Base-by-base conservation (phyloP, 2,329 filamentous ascomycete genomes). In the Penicillium paneum region DNA sequence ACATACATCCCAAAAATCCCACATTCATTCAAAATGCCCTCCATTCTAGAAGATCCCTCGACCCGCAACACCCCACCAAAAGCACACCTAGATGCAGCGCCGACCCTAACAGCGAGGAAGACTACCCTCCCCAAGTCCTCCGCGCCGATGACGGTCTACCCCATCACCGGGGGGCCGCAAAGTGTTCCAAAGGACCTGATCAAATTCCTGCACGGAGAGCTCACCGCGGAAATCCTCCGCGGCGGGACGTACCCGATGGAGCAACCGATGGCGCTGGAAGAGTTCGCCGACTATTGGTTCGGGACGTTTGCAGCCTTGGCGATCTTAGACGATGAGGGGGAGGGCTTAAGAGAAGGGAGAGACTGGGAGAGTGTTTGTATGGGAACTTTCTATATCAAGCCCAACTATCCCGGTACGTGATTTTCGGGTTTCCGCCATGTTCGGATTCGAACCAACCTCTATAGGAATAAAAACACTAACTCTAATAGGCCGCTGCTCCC, bases 381-480 rank as follows among this genome's bases (percentile, higher is more conserved):
- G 60, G 72, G 72, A 26, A 74, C 72, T 40, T 74, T 74, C 60
- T 74, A 74, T 69, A 60, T 72, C 29, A 74, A 74, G 61, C 71
- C 72, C 29, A 74, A 74, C 65, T 74, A 74, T 69, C 72, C 72
- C 15, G 71, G 71, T 74, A 54, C 49, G 60, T 64, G 10, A 11
- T 12, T n/a, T n/a, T n/a, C n/a, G n/a, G n/a, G n/a, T 28, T 21
- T 6, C 10, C n/a, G 5, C 32, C n/a, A 10, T 3, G 13, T 13
- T 26, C 24, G 28, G 13, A 29, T 17, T 31, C 3, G 8, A 13
- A 35, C 8, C 2, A 17, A 12, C 15, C 28, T 29, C 8, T 13
- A n/a, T 46, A 21, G 13, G 11, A 29, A 19, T 21, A 24, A 17
- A 19, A 19, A 13, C 17, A 39, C 44, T 52, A 39, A 52, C 29